Percentiles rank a stretch among this genome's conserved stretches.
phyloP scores from a whole-genome alignment of 2,329 filamentous ascomycete species.

The Plectosphaerella sp. region DNA sequence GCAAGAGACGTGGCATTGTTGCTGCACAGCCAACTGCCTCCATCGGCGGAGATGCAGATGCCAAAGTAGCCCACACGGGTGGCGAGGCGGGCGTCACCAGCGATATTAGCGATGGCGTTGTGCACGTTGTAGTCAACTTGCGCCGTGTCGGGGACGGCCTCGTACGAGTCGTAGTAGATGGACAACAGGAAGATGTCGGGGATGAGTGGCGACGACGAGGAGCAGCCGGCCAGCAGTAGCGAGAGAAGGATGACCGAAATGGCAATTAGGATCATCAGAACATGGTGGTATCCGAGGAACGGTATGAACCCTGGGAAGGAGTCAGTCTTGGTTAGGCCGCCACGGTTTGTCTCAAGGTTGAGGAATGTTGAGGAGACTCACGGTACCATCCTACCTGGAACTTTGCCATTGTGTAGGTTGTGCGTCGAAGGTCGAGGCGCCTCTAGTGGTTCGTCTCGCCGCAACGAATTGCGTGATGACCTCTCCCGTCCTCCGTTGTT shows the following conservation, averaged over 20 bases:
- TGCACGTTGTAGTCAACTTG: conserved; percentile 90
- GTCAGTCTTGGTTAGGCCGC: conserved; percentile 1
- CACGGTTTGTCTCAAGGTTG: neutral
- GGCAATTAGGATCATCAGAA: conserved; percentile 96
- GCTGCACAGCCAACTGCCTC: conserved; percentile 88
- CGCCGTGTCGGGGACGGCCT: conserved; percentile 73
- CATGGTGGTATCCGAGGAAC: conserved; percentile 73
- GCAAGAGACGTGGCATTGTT: conserved; percentile 95
- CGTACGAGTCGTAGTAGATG: conserved; percentile 91
- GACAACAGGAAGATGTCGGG: conserved; percentile 96
- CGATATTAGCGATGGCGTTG: conserved; percentile 83
- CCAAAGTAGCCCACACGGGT: conserved; percentile 97
- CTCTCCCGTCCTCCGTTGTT: conserved; percentile 13
- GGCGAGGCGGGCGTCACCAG: conserved; percentile 76
- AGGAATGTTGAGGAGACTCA: conserved; percentile 26
- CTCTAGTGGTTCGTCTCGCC: neutral
- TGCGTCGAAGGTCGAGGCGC: conserved; percentile 1
- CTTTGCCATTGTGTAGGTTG: conserved; percentile 20
- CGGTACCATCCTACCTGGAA: conserved; percentile 47
- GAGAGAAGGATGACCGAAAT: conserved; percentile 92
- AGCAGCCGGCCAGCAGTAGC: conserved; percentile 89
- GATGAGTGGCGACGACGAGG: conserved; percentile 91
- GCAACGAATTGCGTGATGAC: conserved; percentile 2
- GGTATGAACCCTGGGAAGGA: conserved; percentile 53
- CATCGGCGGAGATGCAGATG: conserved; percentile 90